Conservation (phyloP, 2,329 filamentous ascomycete genomes). For the Cladosporium cucumerinum region DNA sequence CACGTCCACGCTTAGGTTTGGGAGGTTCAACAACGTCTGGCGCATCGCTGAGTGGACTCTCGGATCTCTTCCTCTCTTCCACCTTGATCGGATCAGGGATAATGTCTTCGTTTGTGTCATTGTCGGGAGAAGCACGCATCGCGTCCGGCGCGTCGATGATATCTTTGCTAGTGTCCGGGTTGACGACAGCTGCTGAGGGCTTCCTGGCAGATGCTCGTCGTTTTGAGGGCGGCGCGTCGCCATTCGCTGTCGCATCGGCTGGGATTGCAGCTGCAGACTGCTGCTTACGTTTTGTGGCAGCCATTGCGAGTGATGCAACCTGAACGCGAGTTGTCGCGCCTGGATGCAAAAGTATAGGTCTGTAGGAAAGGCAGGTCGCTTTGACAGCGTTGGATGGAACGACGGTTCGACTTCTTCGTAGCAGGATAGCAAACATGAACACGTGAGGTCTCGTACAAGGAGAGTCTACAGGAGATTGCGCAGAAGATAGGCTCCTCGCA, state of each 20-base stretch:
- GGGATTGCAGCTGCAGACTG: constrained; percentile 17
- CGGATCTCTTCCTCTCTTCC: constrained; percentile 23
- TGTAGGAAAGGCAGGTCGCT: not conserved
- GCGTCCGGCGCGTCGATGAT: constrained; percentile 43
- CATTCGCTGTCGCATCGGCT: constrained; percentile 17
- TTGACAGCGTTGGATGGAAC: not conserved
- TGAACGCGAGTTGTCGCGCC: not conserved
- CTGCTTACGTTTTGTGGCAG: constrained; percentile 29
- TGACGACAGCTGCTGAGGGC: constrained; percentile 21
- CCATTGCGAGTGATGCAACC: constrained; percentile 19
- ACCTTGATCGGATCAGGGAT: constrained; percentile 27
- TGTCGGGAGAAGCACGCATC: constrained; percentile 44
- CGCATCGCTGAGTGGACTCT: constrained; percentile 36
- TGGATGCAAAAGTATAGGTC: not conserved
- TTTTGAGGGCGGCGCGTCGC: constrained; percentile 21
- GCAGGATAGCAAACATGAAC: constrained; percentile 16
- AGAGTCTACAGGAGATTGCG: not conserved
- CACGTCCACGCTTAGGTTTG: constrained; percentile 25
- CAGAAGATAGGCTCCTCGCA: not conserved
- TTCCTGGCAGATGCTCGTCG: constrained; percentile 21
- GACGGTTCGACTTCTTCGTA: not conserved
- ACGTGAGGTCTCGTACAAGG: not conserved
- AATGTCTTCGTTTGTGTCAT: constrained; percentile 33
- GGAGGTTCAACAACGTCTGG: constrained; percentile 33
- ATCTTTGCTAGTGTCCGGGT: constrained; percentile 37